Conservation (phyloP, 2,329 filamentous ascomycete genomes). For the Lachnellula cervina region DNA sequence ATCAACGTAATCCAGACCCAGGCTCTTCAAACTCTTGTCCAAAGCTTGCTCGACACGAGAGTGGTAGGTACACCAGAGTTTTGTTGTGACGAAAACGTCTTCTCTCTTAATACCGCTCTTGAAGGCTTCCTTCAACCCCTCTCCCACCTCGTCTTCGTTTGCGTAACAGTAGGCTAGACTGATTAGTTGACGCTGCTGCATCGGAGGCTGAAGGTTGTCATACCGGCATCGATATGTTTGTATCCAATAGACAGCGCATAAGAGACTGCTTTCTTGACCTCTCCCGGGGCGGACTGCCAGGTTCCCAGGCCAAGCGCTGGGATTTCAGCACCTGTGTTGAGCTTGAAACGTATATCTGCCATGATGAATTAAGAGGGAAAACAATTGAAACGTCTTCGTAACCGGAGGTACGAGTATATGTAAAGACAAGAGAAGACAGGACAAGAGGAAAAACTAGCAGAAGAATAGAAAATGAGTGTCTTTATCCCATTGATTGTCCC, state of each 20-base stretch:
- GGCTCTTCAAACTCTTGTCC: conserved; percentile 65
- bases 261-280: conserved; percentile 36
- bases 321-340: conserved; percentile 35
- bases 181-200: conserved; percentile 30
- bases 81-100: conserved; percentile 62
- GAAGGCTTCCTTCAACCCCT: conserved; percentile 67
- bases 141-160: conserved; percentile 79
- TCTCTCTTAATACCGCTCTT: conserved; percentile 59
- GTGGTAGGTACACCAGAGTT: conserved; percentile 71
- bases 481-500: too few species aligned
- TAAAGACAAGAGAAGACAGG: background rate
- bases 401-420: background rate
- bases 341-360: conserved; percentile 29
- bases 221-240: conserved; percentile 43
- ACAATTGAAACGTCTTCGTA: background rate
- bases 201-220: background rate
- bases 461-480: background rate
- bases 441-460: background rate
- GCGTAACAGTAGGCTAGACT: conserved; percentile 66
- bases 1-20: conserved; percentile 78
- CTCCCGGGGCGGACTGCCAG: conserved; percentile 42
- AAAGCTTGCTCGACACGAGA: conserved; percentile 63
- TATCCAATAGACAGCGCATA: conserved; percentile 44
- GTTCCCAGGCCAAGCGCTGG: conserved; percentile 42
- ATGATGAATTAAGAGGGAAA: conserved; percentile 12